Evolutionary conservation across 352 stramenopile genomes (phyloP).

Genomic region (Globisporangium emineosum): DNA sequence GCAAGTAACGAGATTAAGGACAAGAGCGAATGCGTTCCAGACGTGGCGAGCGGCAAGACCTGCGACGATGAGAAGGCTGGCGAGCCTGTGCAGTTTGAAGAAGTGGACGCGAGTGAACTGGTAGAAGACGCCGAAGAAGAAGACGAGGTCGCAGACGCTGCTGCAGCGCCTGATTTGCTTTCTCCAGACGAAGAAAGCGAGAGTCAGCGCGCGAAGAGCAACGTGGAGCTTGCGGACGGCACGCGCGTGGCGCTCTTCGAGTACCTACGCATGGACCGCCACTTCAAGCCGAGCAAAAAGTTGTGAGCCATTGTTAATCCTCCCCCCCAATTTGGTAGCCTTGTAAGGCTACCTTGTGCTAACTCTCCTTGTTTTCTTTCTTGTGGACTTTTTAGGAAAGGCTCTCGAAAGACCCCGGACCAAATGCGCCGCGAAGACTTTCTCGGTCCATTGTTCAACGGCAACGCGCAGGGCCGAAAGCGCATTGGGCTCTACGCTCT

Average conservation of each 20-base stretch:
- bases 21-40: constrained; percentile 6
- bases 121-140: constrained; percentile 14
- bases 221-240: constrained; percentile 61
- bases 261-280: constrained; percentile 56
- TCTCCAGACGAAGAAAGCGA: constrained; percentile 27
- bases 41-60: constrained; percentile 14
- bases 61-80: constrained; percentile 9
- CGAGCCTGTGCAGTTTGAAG: constrained; percentile 27
- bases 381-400: constrained; percentile 34
- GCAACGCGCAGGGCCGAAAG: constrained; percentile 42
- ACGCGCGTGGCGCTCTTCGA: constrained; percentile 53
- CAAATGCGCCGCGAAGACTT: constrained; percentile 64
- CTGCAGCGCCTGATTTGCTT: constrained; percentile 6
- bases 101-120: constrained; percentile 28
- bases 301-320: constrained; percentile 28
- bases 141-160: constrained; percentile 10
- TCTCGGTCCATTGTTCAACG: constrained; percentile 63
- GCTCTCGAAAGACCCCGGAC: constrained; percentile 29
- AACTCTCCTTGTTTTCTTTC: too few species aligned
- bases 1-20: background rate
- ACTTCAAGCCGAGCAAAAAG: constrained; percentile 33
- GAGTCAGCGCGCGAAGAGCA: constrained; percentile 31
- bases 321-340: background rate
- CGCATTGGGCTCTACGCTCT: constrained; percentile 55
- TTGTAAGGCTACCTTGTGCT: background rate